phyloP scores from a whole-genome alignment of 495 filamentous ascomycete species.

The Aspergillus panamensis region DNA sequence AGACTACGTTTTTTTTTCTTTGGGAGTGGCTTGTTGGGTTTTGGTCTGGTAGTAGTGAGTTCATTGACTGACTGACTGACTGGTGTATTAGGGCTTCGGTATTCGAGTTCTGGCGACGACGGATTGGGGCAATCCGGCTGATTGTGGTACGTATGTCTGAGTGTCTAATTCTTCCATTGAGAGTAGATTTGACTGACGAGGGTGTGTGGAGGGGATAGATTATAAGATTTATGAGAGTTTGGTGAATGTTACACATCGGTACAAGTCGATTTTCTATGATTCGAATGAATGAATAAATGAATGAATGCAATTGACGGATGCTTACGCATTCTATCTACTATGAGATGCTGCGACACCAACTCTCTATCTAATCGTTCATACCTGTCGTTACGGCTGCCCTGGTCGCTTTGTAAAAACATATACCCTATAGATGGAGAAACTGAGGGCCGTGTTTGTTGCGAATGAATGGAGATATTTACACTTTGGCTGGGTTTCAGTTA shows the following conservation, averaged over 20 bases:
- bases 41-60: neutral
- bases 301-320: constrained; percentile 17
- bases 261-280: constrained; percentile 76
- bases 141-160: constrained; percentile 33
- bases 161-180: constrained; percentile 5
- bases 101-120: constrained; percentile 70
- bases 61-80: neutral
- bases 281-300: constrained; percentile 33
- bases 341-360: neutral
- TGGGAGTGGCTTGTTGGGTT: neutral
- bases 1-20: too few relatives aligned
- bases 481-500: too few relatives aligned
- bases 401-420: too few relatives aligned
- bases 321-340: neutral
- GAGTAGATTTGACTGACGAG: neutral
- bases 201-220: constrained; percentile 50
- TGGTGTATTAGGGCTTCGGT: constrained; percentile 54
- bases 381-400: neutral
- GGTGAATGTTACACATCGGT: constrained; percentile 83
- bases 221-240: constrained; percentile 75
- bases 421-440: too few relatives aligned
- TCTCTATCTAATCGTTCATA: neutral
- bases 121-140: constrained; percentile 66
- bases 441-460: too few relatives aligned
- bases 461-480: neutral